Evolutionary conservation across 805 yeast genomes (phyloP).

Genomic region (Schwanniomyces polymorphus): DNA sequence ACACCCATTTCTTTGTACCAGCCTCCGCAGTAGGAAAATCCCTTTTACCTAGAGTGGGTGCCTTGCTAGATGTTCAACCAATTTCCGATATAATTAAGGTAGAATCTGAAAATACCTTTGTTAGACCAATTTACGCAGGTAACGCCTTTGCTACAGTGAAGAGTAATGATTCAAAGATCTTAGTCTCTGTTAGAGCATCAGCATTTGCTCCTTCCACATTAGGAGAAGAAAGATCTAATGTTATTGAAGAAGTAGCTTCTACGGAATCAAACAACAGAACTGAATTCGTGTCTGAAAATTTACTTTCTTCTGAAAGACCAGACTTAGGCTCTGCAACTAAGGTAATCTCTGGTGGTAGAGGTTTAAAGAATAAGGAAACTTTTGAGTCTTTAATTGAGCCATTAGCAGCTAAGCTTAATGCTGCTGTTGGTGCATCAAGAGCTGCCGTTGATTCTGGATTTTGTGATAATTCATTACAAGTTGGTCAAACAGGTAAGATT

Average conservation of each 20-base stretch:
- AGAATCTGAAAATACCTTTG: slow-evolving; percentile 66
- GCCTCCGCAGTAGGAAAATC: slow-evolving; percentile 89
- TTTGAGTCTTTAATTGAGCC: slow-evolving; percentile 79
- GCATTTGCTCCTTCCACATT: slow-evolving; percentile 53
- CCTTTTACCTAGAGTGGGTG: slow-evolving; percentile 83
- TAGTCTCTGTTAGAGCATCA: slow-evolving; percentile 81
- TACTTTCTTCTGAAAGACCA: slow-evolving; percentile 81
- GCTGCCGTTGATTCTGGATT: slow-evolving; percentile 97
- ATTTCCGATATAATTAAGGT: slow-evolving; percentile 78
- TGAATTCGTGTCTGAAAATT: slow-evolving; percentile 73
- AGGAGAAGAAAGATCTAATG: slow-evolving; percentile 37
- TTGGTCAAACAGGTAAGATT: slow-evolving; percentile 97
- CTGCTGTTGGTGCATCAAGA: slow-evolving; percentile 96
- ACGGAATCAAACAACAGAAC: slow-evolving; percentile 40
- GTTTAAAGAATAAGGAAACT: slow-evolving; percentile 84
- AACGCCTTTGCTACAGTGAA: slow-evolving; percentile 85
- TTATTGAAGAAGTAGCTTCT: slow-evolving; percentile 49
- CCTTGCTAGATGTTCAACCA: slow-evolving; percentile 83
- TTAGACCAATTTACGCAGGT: slow-evolving; percentile 95
- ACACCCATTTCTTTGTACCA: slow-evolving; percentile 74
- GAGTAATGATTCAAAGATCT: slow-evolving; percentile 60
- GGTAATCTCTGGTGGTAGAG: slow-evolving; percentile 94
- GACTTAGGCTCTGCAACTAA: slow-evolving; percentile 80
- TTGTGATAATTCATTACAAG: slow-evolving; percentile 94
- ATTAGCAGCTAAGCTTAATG: slow-evolving; percentile 77